Base-by-base conservation (phyloP, 2,329 filamentous ascomycete species). In the Endocalyx cinctus region DNA sequence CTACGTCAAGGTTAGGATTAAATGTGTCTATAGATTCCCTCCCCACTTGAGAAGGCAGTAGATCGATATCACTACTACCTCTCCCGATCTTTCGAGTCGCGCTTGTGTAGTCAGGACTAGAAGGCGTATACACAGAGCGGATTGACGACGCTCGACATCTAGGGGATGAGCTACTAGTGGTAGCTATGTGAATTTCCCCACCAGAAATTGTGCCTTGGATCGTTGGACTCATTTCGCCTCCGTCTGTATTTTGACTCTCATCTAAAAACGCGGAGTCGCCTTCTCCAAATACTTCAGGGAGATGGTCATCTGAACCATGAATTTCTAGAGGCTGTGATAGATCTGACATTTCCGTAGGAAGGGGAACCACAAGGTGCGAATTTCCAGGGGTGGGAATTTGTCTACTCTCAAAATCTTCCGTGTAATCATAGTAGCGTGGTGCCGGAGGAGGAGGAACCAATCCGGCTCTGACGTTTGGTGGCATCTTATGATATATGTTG, bases 401-500 rank as follows among this genome's bases (percentile, higher is more conserved):
- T 13, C 47, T 51, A 27, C 49, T 56, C 13, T 71, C 66, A 32
- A 74, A 74, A 4, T 62, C 65, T 42, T 74, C 71, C 13, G 60
- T 67, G 45, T 74, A 74, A 45, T 75, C 71, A 40, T 74, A 74
- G 45, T 72, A 74, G 25, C 27, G 66, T 57, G 37, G 59, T 47
- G 22, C 45, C 35, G 28, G 55, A 43, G 35, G 52, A 17, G 36
- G 38, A 33, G 35, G 42, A 25, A 39, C 41, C 36, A 36, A 48
- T 31, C 27, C 36, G n/a, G 16, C 22, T 29, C 38, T 57, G n/a
- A 55, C 39, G 18, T 47, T 37, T 22, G 48, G 52, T 4, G 46
- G 51, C 20, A 43, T 43, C 14, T 46, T 52, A 26, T 51, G 55
- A 33, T 74, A 71, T 60, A 70, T 67, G 37, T 71, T 66, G 10